phyloP scores from a whole-genome alignment of 257 asterid species.

The Nicotiana obtusifolia region DNA sequence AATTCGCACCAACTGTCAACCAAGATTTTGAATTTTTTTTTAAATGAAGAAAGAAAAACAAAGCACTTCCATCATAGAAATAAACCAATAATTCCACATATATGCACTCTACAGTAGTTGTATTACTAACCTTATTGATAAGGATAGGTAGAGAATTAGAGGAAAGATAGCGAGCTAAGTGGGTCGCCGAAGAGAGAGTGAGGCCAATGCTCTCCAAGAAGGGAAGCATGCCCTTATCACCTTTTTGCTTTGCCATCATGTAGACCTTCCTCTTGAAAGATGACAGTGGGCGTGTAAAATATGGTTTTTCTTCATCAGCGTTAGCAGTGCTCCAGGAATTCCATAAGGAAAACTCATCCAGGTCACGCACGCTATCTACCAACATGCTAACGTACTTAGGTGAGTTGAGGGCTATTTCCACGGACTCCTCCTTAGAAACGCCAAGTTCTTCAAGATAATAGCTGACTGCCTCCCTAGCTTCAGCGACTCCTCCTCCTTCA shows the following conservation, averaged over 20 bases:
- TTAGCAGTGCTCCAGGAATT: conserved; percentile 35
- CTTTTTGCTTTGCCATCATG: conserved; percentile 65
- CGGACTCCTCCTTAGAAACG: conserved; percentile 57
- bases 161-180: conserved; percentile 61
- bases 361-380: conserved; percentile 63
- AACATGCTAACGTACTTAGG: conserved; percentile 57
- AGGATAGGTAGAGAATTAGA: conserved; percentile 54
- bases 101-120: neutral
- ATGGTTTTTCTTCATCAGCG: conserved; percentile 6
- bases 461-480: conserved; percentile 62
- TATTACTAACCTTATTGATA: conserved; percentile 50
- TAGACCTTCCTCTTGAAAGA: conserved; percentile 48
- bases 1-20: neutral
- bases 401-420: conserved; percentile 44
- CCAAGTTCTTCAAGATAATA: conserved; percentile 53
- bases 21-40: neutral
- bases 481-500: conserved; percentile 10
- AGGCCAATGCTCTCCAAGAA: conserved; percentile 83
- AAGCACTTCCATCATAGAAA: neutral
- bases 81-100: neutral
- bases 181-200: conserved; percentile 67
- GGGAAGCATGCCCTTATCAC: conserved; percentile 79
- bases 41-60: neutral
- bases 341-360: conserved; percentile 58
- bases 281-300: neutral